Conservation (phyloP, 495 filamentous ascomycete genomes). For the Sporormia fimetaria region DNA sequence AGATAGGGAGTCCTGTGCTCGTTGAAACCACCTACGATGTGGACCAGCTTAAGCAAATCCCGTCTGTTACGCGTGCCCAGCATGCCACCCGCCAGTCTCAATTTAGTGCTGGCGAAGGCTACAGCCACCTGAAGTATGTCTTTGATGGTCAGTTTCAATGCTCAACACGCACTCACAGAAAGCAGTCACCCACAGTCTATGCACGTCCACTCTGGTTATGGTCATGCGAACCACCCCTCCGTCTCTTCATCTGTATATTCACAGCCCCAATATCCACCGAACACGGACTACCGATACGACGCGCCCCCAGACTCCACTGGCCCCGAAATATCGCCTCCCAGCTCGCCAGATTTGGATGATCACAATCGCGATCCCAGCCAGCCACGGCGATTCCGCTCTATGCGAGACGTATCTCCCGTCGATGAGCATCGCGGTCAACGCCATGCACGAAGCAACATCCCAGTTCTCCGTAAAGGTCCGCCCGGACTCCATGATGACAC, state of each 20-base stretch:
- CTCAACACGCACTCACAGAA: too few species aligned
- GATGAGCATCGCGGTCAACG: constrained; percentile 12
- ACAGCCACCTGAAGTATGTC: too few species aligned
- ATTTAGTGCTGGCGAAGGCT: too few species aligned
- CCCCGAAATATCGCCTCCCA: constrained; percentile 23
- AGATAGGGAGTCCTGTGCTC: constrained; percentile 39
- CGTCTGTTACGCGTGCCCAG: constrained; percentile 17
- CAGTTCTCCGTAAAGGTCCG: constrained; percentile 20
- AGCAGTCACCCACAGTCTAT: too few species aligned
- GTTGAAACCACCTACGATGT: constrained; percentile 36
- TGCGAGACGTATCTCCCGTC: constrained; percentile 26
- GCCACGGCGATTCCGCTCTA: constrained; percentile 19
- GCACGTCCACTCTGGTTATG: too few species aligned
- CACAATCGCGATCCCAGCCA: constrained; percentile 3
- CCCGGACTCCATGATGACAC: background rate
- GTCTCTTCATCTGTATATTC: too few species aligned
- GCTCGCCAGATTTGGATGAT: constrained; percentile 18
- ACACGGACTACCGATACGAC: background rate
- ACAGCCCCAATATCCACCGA: background rate
- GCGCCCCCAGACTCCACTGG: background rate
- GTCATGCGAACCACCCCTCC: too few species aligned
- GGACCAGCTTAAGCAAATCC: constrained; percentile 24
- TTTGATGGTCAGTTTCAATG: too few species aligned
- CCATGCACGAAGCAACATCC: constrained; percentile 17
- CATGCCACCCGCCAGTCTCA: constrained; percentile 7